These are phyloP conservation scores for Porcisia deanei DNA, from an alignment of 208 protist species.

Conservation along the genomic window DNA sequence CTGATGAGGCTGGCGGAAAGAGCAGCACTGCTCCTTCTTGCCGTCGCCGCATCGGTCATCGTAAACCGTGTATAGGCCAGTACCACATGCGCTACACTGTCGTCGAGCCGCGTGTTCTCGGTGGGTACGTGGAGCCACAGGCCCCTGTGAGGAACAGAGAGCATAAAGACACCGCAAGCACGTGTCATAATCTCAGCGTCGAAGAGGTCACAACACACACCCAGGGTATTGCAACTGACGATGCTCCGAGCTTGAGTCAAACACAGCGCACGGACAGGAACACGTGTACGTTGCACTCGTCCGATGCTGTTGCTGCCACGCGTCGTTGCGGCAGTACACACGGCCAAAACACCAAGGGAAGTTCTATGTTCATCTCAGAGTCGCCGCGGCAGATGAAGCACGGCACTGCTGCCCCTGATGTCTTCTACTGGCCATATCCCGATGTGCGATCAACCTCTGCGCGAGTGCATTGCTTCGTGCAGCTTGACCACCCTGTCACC, in stretches of 20 bases:
- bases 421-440: constrained; percentile 76
- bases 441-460: constrained; percentile 71
- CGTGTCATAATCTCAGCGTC: not conserved
- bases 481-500: constrained; percentile 38
- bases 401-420: constrained; percentile 58
- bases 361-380: constrained; percentile 68
- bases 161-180: not conserved
- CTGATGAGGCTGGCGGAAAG: not conserved
- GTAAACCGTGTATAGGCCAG: constrained; percentile 68
- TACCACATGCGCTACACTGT: constrained; percentile 64
- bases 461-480: constrained; percentile 41
- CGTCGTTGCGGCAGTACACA: constrained; percentile 1
- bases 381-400: constrained; percentile 33
- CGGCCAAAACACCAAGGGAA: constrained; percentile 56
- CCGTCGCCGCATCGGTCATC: constrained; percentile 39
- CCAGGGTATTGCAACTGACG: not conserved
- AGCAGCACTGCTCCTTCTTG: not conserved
- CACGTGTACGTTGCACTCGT: constrained; percentile 5
- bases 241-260: not conserved
- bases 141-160: not conserved
- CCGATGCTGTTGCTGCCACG: not conserved
- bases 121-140: constrained; percentile 62
- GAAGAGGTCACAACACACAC: not conserved
- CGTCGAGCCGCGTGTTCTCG: constrained; percentile 64
- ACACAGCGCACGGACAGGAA: constrained; percentile 13